These are phyloP conservation scores for Stereum hirsutum DNA, from an alignment of 1,284 basidiomycete species.

Conservation along the genomic window DNA sequence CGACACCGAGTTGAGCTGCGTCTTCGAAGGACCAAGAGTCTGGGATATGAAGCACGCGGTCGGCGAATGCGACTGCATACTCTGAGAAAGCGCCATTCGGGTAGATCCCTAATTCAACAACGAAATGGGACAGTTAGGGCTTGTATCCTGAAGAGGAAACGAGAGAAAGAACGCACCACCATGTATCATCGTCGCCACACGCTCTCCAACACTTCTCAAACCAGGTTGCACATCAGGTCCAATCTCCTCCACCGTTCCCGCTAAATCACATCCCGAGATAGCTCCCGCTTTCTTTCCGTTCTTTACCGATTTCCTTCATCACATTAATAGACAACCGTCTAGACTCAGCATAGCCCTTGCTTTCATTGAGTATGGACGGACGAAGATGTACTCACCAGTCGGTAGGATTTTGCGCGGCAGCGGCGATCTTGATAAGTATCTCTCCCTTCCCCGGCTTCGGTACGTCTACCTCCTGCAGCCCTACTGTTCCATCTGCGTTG, in stretches of 20 bases:
- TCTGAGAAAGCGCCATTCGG: constrained; percentile 23
- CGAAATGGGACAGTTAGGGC: neutral
- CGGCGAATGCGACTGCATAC: constrained; percentile 15
- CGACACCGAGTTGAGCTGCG: constrained; percentile 21
- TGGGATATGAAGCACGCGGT: constrained; percentile 8
- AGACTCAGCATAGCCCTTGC: neutral
- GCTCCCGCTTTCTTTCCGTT: constrained; percentile 3
- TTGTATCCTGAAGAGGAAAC: neutral
- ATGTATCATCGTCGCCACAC: constrained; percentile 19
- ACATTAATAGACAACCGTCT: neutral
- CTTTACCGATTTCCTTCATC: constrained; percentile 3
- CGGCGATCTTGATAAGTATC: constrained; percentile 7
- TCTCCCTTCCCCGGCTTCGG: constrained; percentile 4
- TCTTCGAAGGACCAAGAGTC: constrained; percentile 21
- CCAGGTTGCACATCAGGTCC: constrained; percentile 16
- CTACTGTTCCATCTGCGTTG: neutral
- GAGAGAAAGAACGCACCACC: constrained; percentile 16
- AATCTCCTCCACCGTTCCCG: constrained; percentile 17
- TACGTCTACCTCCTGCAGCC: constrained; percentile 1
- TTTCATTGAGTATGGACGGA: neutral
- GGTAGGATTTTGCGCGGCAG: constrained; percentile 6
- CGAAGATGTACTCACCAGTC: constrained; percentile 5
- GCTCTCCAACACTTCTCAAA: constrained; percentile 17
- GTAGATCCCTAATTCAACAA: neutral
- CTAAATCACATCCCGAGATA: constrained; percentile 15